Conservation (phyloP, 176 grass and related monocot genomes). For the Hordeum marinum region DNA sequence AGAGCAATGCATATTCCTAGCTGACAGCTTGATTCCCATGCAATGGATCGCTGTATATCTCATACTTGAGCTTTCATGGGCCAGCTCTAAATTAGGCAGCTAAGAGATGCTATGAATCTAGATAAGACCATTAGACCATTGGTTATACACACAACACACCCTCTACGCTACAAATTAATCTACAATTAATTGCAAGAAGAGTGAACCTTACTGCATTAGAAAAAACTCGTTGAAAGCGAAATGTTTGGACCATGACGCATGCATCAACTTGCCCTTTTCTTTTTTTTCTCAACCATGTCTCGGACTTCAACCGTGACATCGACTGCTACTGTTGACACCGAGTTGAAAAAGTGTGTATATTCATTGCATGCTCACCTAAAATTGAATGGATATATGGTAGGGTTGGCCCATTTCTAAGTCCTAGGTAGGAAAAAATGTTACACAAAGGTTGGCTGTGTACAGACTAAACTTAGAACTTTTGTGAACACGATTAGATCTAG, state of each 20-base stretch:
- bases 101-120: neutral
- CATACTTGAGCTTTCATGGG: neutral
- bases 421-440: constrained; percentile 36
- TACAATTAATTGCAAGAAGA: neutral
- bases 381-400: neutral
- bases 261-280: neutral
- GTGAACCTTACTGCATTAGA: neutral
- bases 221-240: constrained; percentile 11
- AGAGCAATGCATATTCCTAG: neutral
- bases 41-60: neutral
- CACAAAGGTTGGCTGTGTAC: neutral
- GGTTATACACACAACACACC: neutral
- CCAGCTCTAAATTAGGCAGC: neutral
- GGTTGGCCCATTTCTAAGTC: neutral
- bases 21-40: neutral
- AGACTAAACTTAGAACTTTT: constrained; percentile 1
- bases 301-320: constrained; percentile 7
- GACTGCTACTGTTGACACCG: neutral
- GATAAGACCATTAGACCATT: neutral
- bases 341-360: constrained; percentile 21
- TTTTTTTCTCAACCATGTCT: neutral
- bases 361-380: neutral
- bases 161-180: neutral
- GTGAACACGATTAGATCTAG: neutral
- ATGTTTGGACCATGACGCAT: neutral